Base-by-base conservation (phyloP, 331 rosid species). In the Malus hybrid region DNA sequence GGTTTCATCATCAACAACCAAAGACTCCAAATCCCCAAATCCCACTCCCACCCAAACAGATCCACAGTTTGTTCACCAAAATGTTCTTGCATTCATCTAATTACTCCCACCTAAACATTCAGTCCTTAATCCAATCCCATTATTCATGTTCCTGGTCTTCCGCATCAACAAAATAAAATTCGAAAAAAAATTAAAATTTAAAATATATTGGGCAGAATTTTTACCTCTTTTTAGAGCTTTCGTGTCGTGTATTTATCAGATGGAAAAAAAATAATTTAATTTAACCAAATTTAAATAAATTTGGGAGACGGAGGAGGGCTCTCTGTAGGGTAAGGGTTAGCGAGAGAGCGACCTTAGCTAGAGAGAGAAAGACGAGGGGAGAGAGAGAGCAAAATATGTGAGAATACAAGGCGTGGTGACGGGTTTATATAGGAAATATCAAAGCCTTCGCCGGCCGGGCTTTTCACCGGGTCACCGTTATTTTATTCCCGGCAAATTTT, bases 391-490 rank as follows among this genome's bases (percentile, higher is more conserved):
- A 79, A 50, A 81, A 82, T 88, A 87, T 88, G 92, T 83, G 80
- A 85, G 61, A 78, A 86, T 61, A 69, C 77, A 81, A 71, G 86
- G 80, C 29, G 85, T 81, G 88, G 85, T 83, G 72, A 82, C 73
- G 93, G 91, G 86, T 78, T 89, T 93, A 83, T 93, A 91, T 93
- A 88, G 98, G 87, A 88, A 91, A 88, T 85, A 79, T 82, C 85
- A 91, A 87, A 71, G 73, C 52, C 80, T 60, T 78, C 50, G 44
- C 74, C 85, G 85, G 65, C 80, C 86, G 73, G 80, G 22, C 52
- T 70, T 78, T 65, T 59, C 84, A 24, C 86, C 90, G 0, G 89
- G 79, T 16, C 71, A 80, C 83, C 88, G 86, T 82, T 77, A 67
- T 81, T 74, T 66, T 67, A 29, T 75, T 71, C 28, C 85, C 83